Percentiles rank a stretch among this genome's conserved stretches.
Conservation (phyloP, 2,329 filamentous ascomycete genomes). For the Hypocreales sp. region DNA sequence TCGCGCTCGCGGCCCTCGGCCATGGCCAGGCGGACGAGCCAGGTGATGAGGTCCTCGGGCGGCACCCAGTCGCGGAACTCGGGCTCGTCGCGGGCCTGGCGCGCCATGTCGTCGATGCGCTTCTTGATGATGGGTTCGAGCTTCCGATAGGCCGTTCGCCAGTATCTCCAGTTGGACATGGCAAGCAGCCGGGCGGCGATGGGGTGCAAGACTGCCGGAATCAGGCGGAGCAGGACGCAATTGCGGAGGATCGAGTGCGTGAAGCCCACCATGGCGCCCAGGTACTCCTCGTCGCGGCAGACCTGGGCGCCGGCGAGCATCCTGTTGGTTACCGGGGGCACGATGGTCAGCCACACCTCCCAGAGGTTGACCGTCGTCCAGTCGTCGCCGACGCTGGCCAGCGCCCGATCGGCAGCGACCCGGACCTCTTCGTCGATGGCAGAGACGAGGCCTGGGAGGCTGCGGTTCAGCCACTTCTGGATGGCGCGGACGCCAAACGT, state of each 20-base stretch:
- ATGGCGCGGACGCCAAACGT: constrained; percentile 24
- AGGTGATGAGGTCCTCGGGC: constrained; percentile 41
- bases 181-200: constrained; percentile 28
- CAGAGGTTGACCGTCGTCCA: constrained; percentile 27
- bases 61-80: constrained; percentile 21
- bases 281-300: constrained; percentile 26
- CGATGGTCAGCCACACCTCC: constrained; percentile 25
- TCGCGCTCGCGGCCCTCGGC: constrained; percentile 26
- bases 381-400: constrained; percentile 17
- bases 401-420: constrained; percentile 15
- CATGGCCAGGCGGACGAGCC: constrained; percentile 35
- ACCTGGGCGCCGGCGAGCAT: constrained; percentile 22
- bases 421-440: constrained; percentile 23
- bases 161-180: constrained; percentile 30
- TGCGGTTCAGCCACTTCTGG: constrained; percentile 26
- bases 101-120: constrained; percentile 28
- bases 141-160: constrained; percentile 20
- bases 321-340: constrained; percentile 26
- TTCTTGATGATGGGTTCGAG: constrained; percentile 30
- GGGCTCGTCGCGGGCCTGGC: no score
- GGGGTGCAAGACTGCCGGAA: constrained; percentile 32
- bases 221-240: constrained; percentile 25
- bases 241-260: constrained; percentile 31
- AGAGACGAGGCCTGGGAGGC: constrained; percentile 21
- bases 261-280: constrained; percentile 31